Conservation (phyloP, 2,329 filamentous ascomycete genomes). For the Pseudogymnoascus sp. region DNA sequence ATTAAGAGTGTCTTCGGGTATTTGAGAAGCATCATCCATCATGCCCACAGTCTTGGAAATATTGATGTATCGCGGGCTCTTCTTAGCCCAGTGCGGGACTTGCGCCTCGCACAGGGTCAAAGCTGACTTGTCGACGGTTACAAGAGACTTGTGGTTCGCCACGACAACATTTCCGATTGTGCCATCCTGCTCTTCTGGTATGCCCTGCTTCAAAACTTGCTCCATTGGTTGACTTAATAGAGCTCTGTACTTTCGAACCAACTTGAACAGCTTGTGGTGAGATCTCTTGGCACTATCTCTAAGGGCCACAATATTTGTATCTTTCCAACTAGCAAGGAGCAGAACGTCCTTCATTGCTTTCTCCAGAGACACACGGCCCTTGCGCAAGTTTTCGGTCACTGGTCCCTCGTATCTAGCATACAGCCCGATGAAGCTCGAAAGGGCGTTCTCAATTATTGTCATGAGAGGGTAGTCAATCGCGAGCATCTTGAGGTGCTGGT, state of each 20-base stretch:
- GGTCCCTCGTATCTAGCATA: conserved; percentile 63
- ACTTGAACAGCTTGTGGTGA: conserved; percentile 83
- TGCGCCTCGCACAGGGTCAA: conserved; percentile 20
- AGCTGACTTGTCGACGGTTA: conserved; percentile 23
- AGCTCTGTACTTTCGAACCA: conserved; percentile 81
- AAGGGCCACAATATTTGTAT: conserved; percentile 86
- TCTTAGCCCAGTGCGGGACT: conserved; percentile 34
- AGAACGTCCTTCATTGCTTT: conserved; percentile 92
- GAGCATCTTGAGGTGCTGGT: conserved; percentile 57
- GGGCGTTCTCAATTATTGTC: conserved; percentile 49
- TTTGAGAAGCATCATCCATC: conserved; percentile 58
- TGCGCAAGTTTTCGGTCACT: conserved; percentile 55
- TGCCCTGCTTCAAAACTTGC: conserved; percentile 49
- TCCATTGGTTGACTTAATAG: conserved; percentile 71
- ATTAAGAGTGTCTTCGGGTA: conserved; percentile 44
- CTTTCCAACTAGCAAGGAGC: conserved; percentile 92
- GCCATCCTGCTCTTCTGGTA: conserved; percentile 39
- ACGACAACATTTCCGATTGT: conserved; percentile 7
- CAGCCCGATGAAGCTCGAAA: conserved; percentile 70
- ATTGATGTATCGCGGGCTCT: conserved; percentile 62
- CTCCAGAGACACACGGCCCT: conserved; percentile 68
- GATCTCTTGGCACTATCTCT: conserved; percentile 84
- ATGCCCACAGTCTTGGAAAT: conserved; percentile 60
- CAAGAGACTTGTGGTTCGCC: conserved; percentile 9
- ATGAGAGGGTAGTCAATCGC: conserved; percentile 51